Evolutionary conservation across 768 basidiomycete genomes (phyloP), one percentile per base, ranked within the genome.

Genomic region (Mycena galopus): DNA sequence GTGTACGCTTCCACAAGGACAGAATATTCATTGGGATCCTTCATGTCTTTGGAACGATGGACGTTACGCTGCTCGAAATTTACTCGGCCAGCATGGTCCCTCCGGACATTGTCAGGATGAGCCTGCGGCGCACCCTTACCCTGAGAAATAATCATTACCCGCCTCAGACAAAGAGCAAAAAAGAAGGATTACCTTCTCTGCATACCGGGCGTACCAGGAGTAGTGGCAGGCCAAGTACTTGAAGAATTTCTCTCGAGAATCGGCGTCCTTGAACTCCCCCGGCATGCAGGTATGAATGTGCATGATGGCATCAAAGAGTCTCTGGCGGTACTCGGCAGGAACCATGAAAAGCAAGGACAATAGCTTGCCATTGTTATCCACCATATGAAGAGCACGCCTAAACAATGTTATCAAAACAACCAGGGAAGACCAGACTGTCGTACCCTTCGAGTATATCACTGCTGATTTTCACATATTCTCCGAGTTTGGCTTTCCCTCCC

Each of bases 1-100:
- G 56, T 58, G n/a, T 64, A 70, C 0, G 69, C 69, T 21, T 70
- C 69, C 9, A 35, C 69, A 23, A 70, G 53, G 2, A 59, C 4
- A 4, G 55, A 2, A 10, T 50, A 70, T 16, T 61, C 59, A 5
- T 37, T 33, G 19, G 44, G 19, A 23, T 60, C 61, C 35, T 37
- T 17, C 58, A 68, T 68, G 12, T 61, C 59, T 23, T 68, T 68
- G 3, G 59, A 68, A 3, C 10, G 21, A 21, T 61, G 59, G 5
- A 11, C n/a, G n/a, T n/a, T n/a, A n/a, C n/a, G n/a, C n/a, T n/a
- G n/a, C n/a, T n/a, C n/a, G n/a, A 60, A 60, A 32, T 68, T 68
- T 2, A 39, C 35, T 0, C 59, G 30, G 5, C 67, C 67, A 14
- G 16, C 14, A 16, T 61, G 67, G n/a, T 51, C 35, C 29, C 29